Evolutionary conservation across 2,329 filamentous ascomycete genomes (phyloP), one percentile per base, ranked within the genome.

Genomic region (Scytalidium lignicola): DNA sequence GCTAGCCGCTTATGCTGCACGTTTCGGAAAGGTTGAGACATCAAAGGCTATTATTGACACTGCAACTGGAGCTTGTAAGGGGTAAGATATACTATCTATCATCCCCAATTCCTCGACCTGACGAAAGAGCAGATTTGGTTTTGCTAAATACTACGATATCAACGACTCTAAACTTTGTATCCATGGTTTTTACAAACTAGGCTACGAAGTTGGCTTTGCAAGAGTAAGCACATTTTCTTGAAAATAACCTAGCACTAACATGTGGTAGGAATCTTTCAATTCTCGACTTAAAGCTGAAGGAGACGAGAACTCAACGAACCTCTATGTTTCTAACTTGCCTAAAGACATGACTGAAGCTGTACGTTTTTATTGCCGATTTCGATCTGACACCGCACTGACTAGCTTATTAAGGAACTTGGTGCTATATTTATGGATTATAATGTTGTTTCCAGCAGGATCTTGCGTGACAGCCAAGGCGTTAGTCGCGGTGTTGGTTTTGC

Each of bases 11-110:
- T 97, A 93, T 71, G 86, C 92, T 41, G 77, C 82, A 58, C 88
- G 92, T 45, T 99, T 97, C 64, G 95, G 93, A 40, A 84, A 86
- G 52, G 93, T 99, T 50, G 90, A 96, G 71, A 95, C 91, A 57
- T 96, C 90, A 63, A 99, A 99, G 76, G 93, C 95, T 13, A 99
- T 99, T 71, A 95, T 99, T 63, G 95, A 99, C 71, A 86, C 91
- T 46, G 85, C 87, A 58, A 95, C 90, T 44, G 89, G 90, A 52
- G 85, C 90, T 55, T 99, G 93, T 81, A 99, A 99, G 73, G 93
- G 93, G 93, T 95, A 72, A 62, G 78, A 71, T 18, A 13, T 21
- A 8, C 8, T 39, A 50, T 2, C 41, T 28, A 23, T 21, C 41
- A 18, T 8, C 12, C 43, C 41, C 48, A 2, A 15, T 21, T 4